These are phyloP conservation scores for Nymphaea colorata DNA, from an alignment of 164 flowering plant genomes.

Conservation along the genomic window DNA sequence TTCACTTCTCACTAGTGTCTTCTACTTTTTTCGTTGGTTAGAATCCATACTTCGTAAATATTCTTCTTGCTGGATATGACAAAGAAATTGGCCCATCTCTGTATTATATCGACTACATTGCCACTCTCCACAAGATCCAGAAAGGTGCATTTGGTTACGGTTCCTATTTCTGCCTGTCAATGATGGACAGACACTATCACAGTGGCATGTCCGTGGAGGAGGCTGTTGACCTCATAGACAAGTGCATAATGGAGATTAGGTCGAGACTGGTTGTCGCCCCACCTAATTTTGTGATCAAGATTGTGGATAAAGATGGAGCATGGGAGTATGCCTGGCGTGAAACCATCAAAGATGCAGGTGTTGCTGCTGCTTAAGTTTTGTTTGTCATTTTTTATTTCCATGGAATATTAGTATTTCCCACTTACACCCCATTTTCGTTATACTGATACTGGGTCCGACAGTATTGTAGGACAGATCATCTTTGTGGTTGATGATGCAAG, in stretches of 20 bases:
- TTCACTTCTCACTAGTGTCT: too few species aligned
- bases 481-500: too few species aligned
- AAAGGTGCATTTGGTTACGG: constrained; percentile 81
- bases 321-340: constrained; percentile 87
- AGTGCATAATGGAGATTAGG: constrained; percentile 77
- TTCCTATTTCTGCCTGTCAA: constrained; percentile 54
- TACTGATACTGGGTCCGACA: too few species aligned
- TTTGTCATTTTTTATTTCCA: too few species aligned
- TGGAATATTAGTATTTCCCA: too few species aligned
- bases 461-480: too few species aligned
- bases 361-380: constrained; percentile 19
- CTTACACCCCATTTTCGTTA: too few species aligned
- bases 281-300: constrained; percentile 91
- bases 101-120: constrained; percentile 68
- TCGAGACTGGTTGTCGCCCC: constrained; percentile 92
- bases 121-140: constrained; percentile 70
- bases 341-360: constrained; percentile 40
- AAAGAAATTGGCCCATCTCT: constrained; percentile 62
- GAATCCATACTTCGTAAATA: constrained; percentile 64
- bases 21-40: constrained; percentile 9
- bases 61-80: constrained; percentile 80
- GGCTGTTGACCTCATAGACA: constrained; percentile 81
- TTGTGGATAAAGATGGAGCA: constrained; percentile 94
- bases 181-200: constrained; percentile 76
- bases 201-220: constrained; percentile 74